These are phyloP conservation scores for Leptomonas pyrrhocoris DNA, from an alignment of 208 protist species.

Conservation along the genomic window DNA sequence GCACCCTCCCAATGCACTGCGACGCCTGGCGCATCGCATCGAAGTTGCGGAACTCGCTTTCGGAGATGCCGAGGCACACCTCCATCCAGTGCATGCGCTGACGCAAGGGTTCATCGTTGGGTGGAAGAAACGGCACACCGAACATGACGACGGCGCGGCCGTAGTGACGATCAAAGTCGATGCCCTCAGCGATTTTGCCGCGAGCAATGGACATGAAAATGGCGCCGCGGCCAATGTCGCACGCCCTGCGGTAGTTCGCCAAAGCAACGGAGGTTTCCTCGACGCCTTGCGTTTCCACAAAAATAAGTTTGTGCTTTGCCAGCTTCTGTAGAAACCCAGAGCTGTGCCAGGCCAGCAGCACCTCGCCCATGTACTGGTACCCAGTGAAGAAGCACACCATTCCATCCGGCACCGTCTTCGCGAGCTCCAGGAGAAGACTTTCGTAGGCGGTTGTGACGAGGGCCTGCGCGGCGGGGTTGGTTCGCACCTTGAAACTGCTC, in stretches of 20 bases:
- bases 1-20: slow-evolving; percentile 99
- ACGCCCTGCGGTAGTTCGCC: slow-evolving; percentile 96
- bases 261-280: slow-evolving; percentile 98
- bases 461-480: slow-evolving; percentile 74
- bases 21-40: slow-evolving; percentile 98
- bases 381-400: slow-evolving; percentile 98
- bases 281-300: slow-evolving; percentile 97
- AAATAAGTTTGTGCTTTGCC: slow-evolving; percentile 97
- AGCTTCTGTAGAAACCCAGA: slow-evolving; percentile 93
- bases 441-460: slow-evolving; percentile 97
- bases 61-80: slow-evolving; percentile 95
- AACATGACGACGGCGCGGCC: slow-evolving; percentile 97
- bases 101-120: slow-evolving; percentile 89
- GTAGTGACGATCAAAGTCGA: slow-evolving; percentile 99
- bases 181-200: slow-evolving; percentile 98
- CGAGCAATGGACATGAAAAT: slow-evolving; percentile 99
- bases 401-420: slow-evolving; percentile 96
- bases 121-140: slow-evolving; percentile 96
- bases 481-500: slow-evolving; percentile 91
- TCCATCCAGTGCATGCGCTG: slow-evolving; percentile 98
- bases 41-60: slow-evolving; percentile 98
- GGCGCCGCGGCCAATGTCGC: slow-evolving; percentile 97
- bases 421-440: slow-evolving; percentile 94
- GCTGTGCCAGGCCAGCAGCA: slow-evolving; percentile 93
- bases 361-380: slow-evolving; percentile 96